Percentiles rank a stretch among this genome's conserved stretches.
Evolutionary conservation across 2,329 filamentous ascomycete species (phyloP).

Genomic region (Karstenula rhodostoma): DNA sequence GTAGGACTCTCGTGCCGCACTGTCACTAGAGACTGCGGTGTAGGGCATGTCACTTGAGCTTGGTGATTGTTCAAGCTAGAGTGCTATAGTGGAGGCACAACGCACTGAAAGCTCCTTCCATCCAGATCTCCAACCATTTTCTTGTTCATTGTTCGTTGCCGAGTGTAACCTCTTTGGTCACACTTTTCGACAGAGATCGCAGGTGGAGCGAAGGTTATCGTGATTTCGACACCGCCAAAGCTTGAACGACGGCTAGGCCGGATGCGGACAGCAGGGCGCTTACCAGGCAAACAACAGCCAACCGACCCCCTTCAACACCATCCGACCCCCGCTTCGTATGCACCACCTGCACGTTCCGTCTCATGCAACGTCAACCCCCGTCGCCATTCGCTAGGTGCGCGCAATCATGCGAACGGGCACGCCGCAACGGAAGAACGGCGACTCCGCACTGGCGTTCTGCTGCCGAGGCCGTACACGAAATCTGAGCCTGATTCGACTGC

Average conservation of each 20-base stretch:
- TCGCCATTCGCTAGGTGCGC: conserved; percentile 38
- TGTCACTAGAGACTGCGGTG: not conserved
- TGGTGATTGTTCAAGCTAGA: not conserved
- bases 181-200: not conserved
- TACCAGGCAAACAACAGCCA: conserved; percentile 23
- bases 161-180: not conserved
- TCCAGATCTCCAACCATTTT: not conserved
- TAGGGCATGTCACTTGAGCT: not conserved
- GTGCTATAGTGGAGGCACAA: not conserved
- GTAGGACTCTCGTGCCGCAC: not conserved
- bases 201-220: conserved; percentile 9
- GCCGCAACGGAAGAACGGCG: conserved; percentile 26
- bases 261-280: conserved; percentile 24
- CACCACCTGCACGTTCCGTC: conserved; percentile 38
- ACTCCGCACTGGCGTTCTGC: conserved; percentile 20
- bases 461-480: conserved; percentile 22
- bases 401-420: conserved; percentile 47
- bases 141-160: not conserved
- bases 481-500: conserved; percentile 36
- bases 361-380: conserved; percentile 23
- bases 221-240: conserved; percentile 16
- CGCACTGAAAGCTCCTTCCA: not conserved
- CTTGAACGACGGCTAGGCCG: conserved; percentile 20
- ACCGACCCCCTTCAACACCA: conserved; percentile 28
- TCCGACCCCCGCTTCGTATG: conserved; percentile 38